These are phyloP conservation scores for Dichotomopilus funicola DNA, from an alignment of 2,329 filamentous ascomycete species.

Conservation along the genomic window DNA sequence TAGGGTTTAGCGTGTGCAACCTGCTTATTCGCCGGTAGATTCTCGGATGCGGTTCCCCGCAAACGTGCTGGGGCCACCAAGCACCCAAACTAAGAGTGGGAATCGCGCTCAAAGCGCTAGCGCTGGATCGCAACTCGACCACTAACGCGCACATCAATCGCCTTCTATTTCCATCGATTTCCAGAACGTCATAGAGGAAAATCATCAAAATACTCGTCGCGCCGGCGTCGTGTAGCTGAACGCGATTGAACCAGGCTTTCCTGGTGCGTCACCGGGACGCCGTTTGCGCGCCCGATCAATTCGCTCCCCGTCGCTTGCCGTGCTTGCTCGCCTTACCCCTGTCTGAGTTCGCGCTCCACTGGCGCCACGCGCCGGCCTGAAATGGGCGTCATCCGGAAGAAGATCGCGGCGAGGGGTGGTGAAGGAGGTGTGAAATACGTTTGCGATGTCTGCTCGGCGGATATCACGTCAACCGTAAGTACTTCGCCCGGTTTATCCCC, in stretches of 20 bases:
- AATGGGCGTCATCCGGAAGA: conserved; percentile 96
- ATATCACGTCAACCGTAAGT: conserved; percentile 92
- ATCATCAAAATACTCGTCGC: conserved; percentile 23
- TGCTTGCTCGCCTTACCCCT: conserved; percentile 12
- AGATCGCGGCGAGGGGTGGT: conserved; percentile 76
- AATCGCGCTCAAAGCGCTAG: not conserved
- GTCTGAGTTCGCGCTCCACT: conserved; percentile 19
- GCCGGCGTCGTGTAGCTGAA: not conserved
- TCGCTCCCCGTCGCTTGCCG: not conserved
- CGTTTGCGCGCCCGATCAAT: conserved; percentile 1
- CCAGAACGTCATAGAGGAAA: not conserved
- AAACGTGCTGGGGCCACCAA: not conserved
- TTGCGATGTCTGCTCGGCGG: conserved; percentile 92
- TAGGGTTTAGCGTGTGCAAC: not conserved
- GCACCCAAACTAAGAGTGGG: not conserved
- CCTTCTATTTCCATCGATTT: conserved; percentile 18
- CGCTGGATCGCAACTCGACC: conserved; percentile 16
- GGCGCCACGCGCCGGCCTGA: conserved; percentile 15
- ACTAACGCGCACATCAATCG: conserved; percentile 5
- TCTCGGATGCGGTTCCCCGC: not conserved
- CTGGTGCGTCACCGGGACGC: conserved; percentile 8
- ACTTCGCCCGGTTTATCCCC: not conserved
- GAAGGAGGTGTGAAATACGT: conserved; percentile 93
- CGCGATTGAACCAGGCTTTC: conserved; percentile 8
- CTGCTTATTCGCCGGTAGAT: too few relatives aligned